phyloP scores from a whole-genome alignment of 352 stramenopile species.

The Globisporangium ultimum region DNA sequence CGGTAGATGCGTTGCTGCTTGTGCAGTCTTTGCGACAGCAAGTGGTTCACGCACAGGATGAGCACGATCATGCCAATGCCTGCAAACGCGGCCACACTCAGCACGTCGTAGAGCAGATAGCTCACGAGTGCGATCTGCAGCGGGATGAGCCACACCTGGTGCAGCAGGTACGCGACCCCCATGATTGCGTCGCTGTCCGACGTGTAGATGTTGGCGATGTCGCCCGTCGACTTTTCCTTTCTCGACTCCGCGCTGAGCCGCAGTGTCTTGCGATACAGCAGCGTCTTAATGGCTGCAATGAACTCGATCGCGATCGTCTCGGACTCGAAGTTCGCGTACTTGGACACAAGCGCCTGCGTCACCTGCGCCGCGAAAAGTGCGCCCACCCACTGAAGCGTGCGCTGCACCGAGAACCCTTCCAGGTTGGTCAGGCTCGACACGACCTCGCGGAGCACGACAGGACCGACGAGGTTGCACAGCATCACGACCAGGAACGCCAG shows the following conservation, averaged over 20 bases:
- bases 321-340: slow-evolving; percentile 42
- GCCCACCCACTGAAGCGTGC: slow-evolving; percentile 28
- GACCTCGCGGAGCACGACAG: slow-evolving; percentile 43
- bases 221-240: slow-evolving; percentile 41
- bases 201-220: slow-evolving; percentile 66
- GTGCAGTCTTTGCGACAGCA: slow-evolving; percentile 31
- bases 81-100: slow-evolving; percentile 33
- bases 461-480: slow-evolving; percentile 45
- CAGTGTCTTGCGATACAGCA: slow-evolving; percentile 55
- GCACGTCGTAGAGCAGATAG: slow-evolving; percentile 39
- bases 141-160: slow-evolving; percentile 65
- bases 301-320: slow-evolving; percentile 60
- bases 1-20: slow-evolving; percentile 20
- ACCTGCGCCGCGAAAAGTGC: slow-evolving; percentile 45
- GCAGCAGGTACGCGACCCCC: slow-evolving; percentile 33
- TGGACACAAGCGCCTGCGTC: slow-evolving; percentile 50
- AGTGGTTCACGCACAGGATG: slow-evolving; percentile 32
- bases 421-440: slow-evolving; percentile 26
- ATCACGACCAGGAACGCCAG: slow-evolving; percentile 38
- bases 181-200: slow-evolving; percentile 47
- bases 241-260: slow-evolving; percentile 37
- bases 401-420: slow-evolving; percentile 17
- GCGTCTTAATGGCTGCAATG: slow-evolving; percentile 37
- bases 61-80: slow-evolving; percentile 35
- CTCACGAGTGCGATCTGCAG: slow-evolving; percentile 40